Base-by-base conservation (phyloP, 345 rosid species). In the Lagerstroemia speciosa region DNA sequence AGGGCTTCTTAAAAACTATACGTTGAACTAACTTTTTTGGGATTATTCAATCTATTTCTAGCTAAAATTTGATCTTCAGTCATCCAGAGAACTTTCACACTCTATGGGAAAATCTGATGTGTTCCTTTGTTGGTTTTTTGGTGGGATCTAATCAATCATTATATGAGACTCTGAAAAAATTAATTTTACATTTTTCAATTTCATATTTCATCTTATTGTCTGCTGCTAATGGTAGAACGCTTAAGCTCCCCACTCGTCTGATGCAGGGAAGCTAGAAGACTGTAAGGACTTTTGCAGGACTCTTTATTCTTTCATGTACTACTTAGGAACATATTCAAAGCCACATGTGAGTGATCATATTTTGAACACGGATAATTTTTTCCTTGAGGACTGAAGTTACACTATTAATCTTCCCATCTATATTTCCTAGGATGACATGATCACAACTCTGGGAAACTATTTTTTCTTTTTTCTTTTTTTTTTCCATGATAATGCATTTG, bases 281-380 rank as follows among this genome's bases (percentile, higher is more conserved):
- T 71, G 80, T 48, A 81, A 71, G 78, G 78, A 83, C 20, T 81
- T 88, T 70, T 88, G 82, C 66, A 16, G 83, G 76, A 82, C 84
- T 9, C 1, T 80, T 9, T 88, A 88, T 76, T 73, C 67, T 67
- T 84, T 78, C 72, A 82, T 88, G 31, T 88, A 88, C 74, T 48
- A 75, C 19, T 33, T 88, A 20, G 93, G 90, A 69, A 85, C 90
- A 78, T 84, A 82, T 77, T 71, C 85, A 87, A 88, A 85, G 84
- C 90, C 87, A 10, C 82, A 88, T 65, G 93, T 88, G 80, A 88
- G 87, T 79, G 50, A 34, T 5, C 38, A 26, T 62, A 29, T 48
- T 36, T 63, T 31, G 68, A n/a, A 20, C 57, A 52, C 22, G 57
- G 41, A 26, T 43, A 16, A 5, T 77, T 69, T 61, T 19, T 52